These are phyloP conservation scores for Prunus mume DNA, from an alignment of 306 rosid species.

Conservation along the genomic window DNA sequence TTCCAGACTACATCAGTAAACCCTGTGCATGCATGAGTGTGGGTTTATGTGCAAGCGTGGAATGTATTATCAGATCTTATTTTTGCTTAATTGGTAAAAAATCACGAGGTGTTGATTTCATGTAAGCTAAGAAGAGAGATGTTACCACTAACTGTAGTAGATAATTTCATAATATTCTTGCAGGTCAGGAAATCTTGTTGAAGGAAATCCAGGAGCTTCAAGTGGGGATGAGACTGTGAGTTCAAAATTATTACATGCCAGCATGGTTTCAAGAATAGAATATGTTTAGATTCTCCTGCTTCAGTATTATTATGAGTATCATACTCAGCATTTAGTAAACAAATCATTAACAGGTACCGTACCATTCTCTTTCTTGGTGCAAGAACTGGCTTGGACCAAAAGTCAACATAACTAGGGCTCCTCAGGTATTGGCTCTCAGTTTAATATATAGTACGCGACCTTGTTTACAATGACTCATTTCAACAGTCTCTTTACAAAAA, in stretches of 20 bases:
- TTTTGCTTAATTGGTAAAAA: neutral
- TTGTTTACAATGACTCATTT: neutral
- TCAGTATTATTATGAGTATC: conserved; percentile 15
- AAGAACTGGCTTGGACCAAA: conserved; percentile 93
- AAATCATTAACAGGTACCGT: conserved; percentile 67
- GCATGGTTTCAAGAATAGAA: conserved; percentile 18
- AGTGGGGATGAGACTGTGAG: conserved; percentile 97
- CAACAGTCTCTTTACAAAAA: neutral
- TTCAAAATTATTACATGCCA: conserved; percentile 17
- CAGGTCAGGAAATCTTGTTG: conserved; percentile 91
- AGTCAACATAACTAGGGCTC: conserved; percentile 95
- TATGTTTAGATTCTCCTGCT: neutral
- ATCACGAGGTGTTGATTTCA: neutral
- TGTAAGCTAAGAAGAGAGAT: neutral
- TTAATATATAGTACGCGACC: neutral
- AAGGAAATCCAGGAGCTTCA: conserved; percentile 80
- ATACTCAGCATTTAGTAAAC: conserved; percentile 9
- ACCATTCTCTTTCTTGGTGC: conserved; percentile 94
- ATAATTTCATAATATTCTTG: conserved; percentile 15
- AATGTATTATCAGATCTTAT: neutral
- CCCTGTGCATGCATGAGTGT: neutral
- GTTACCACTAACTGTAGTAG: neutral
- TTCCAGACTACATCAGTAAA: neutral
- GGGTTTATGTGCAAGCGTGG: too few relatives aligned
- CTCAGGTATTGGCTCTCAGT: conserved; percentile 63